Conservation (phyloP, 495 filamentous ascomycete species). For the Bryoglossum gracile region DNA sequence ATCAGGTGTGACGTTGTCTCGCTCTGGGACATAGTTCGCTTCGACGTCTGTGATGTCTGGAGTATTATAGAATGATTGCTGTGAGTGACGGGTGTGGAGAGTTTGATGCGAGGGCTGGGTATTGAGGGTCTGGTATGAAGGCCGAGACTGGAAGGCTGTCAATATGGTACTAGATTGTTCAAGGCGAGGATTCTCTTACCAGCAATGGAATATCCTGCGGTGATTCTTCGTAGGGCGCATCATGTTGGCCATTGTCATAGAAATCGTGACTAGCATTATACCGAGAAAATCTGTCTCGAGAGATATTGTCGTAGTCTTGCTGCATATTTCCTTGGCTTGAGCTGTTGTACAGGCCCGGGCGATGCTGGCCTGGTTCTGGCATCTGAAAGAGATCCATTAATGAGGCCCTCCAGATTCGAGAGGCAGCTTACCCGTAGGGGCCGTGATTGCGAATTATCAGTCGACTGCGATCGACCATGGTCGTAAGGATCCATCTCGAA, state of each 20-base stretch:
- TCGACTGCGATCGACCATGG: too few species aligned
- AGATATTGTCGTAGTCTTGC: not conserved
- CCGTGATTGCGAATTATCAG: not conserved
- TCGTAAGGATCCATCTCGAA: too few species aligned
- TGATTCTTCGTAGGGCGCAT: constrained; percentile 55
- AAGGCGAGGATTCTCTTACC: not conserved
- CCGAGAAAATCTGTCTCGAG: not conserved
- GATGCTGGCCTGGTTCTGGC: not conserved
- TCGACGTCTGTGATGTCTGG: not conserved
- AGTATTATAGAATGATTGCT: not conserved
- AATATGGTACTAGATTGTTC: not conserved
- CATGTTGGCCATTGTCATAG: constrained; percentile 41
- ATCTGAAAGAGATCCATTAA: not conserved
- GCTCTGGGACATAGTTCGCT: not conserved
- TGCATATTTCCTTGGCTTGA: not conserved
- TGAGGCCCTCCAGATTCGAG: not conserved
- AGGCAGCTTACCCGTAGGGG: not conserved
- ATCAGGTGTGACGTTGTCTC: not conserved
- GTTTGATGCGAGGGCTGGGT: not conserved
- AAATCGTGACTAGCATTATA: not conserved
- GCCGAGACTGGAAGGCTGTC: not conserved
- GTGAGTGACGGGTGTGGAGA: not conserved
- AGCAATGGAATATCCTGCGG: constrained; percentile 45
- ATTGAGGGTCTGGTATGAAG: not conserved
- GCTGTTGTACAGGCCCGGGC: not conserved